Conservation (phyloP, 257 asterid species). For the Plectranthus barbatus region DNA sequence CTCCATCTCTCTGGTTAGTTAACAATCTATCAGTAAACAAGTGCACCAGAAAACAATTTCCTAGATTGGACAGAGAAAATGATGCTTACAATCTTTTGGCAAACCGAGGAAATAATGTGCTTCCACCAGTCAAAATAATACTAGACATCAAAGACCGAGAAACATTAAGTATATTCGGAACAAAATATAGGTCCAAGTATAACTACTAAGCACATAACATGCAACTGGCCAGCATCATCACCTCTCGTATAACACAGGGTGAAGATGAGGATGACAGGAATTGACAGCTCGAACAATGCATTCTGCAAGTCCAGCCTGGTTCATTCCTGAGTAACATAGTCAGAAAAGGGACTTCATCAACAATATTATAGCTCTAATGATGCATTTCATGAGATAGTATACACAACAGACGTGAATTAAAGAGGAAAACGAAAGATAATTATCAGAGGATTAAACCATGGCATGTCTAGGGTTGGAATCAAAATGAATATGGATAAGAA, state of each 20-base stretch:
- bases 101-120: slow-evolving; percentile 84
- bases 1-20: slow-evolving; percentile 64
- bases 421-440: background rate
- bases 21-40: background rate
- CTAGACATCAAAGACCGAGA: slow-evolving; percentile 36
- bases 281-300: slow-evolving; percentile 80
- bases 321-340: slow-evolving; percentile 58
- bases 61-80: background rate
- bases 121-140: slow-evolving; percentile 91
- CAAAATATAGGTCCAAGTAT: slow-evolving; percentile 9
- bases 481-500: slow-evolving; percentile 4
- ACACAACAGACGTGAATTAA: background rate
- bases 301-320: slow-evolving; percentile 95
- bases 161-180: slow-evolving; percentile 10
- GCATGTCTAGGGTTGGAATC: background rate
- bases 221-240: slow-evolving; percentile 18
- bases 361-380: background rate
- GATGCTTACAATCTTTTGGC: slow-evolving; percentile 84
- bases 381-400: background rate
- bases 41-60: background rate
- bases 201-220: background rate
- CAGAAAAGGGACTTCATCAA: slow-evolving; percentile 1
- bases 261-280: slow-evolving; percentile 88
- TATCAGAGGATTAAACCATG: background rate
- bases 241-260: slow-evolving; percentile 93